A percentile compares a stretch with the other conserved stretches of the same genome.
Evolutionary conservation across 2,329 filamentous ascomycete species (phyloP).

Genomic region (Pseudodiploospora longispora): DNA sequence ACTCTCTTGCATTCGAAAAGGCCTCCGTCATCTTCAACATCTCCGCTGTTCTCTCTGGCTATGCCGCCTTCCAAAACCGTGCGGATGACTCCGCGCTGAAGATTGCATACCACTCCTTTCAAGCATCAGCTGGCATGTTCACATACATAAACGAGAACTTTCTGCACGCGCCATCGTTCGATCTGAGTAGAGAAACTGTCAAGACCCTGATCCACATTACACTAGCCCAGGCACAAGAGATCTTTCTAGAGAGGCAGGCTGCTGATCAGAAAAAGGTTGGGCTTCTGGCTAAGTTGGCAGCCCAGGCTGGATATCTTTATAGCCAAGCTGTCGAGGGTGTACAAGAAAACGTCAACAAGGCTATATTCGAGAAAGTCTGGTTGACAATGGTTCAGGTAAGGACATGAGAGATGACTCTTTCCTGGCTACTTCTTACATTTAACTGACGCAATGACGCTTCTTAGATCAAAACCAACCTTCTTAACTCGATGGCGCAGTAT

Average conservation of each 20-base stretch:
- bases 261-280: slow-evolving; percentile 88
- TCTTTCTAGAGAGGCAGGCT: slow-evolving; percentile 95
- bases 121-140: slow-evolving; percentile 98
- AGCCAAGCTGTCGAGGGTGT: slow-evolving; percentile 80
- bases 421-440: slow-evolving; percentile 6
- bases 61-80: slow-evolving; percentile 87
- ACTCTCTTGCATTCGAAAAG: slow-evolving; percentile 95
- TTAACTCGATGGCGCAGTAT: slow-evolving; percentile 83
- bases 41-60: slow-evolving; percentile 89
- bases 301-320: slow-evolving; percentile 84
- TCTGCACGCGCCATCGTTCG: slow-evolving; percentile 90
- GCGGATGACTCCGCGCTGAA: slow-evolving; percentile 90
- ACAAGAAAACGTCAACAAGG: slow-evolving; percentile 85
- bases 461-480: slow-evolving; percentile 69
- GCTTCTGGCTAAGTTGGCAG: slow-evolving; percentile 83
- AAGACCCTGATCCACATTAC: slow-evolving; percentile 90
- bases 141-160: slow-evolving; percentile 99
- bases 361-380: slow-evolving; percentile 93
- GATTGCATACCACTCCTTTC: slow-evolving; percentile 95
- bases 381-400: slow-evolving; percentile 67
- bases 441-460: slow-evolving; percentile 5
- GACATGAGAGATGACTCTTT: not conserved
- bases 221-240: slow-evolving; percentile 92
- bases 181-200: slow-evolving; percentile 89
- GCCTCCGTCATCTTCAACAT: slow-evolving; percentile 99